phyloP scores from a whole-genome alignment of 2,329 filamentous ascomycete genomes.

The Talaromyces funiculosus region DNA sequence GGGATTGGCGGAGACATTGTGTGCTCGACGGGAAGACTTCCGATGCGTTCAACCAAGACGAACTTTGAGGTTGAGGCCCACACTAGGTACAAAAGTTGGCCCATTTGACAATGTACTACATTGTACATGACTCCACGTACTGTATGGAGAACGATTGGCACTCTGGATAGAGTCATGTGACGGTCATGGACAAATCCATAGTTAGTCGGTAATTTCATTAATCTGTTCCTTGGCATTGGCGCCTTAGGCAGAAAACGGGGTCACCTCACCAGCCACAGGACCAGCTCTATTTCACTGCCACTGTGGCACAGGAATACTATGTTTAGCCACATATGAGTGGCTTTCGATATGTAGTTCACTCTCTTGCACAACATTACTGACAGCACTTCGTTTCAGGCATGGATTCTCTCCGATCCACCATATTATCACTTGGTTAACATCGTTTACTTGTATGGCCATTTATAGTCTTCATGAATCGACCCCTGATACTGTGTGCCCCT shows the following conservation, averaged over 20 bases:
- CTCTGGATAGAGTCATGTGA: not conserved
- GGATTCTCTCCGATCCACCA: not conserved
- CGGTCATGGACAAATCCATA: too few relatives aligned
- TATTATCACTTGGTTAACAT: not conserved
- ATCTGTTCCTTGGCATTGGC: not conserved
- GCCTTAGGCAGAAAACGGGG: not conserved
- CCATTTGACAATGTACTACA: too few relatives aligned
- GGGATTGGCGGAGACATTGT: not conserved
- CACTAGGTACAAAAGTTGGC: too few relatives aligned
- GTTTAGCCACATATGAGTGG: not conserved
- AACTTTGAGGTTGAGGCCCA: not conserved
- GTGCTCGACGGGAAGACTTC: not conserved
- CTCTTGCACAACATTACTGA: not conserved
- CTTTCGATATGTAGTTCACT: not conserved
- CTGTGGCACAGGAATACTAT: not conserved
- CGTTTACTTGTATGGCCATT: not conserved
- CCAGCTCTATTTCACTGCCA: not conserved
- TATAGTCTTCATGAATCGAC: not conserved
- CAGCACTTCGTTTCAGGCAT: not conserved
- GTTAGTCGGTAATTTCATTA: too few relatives aligned
- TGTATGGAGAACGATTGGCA: not conserved
- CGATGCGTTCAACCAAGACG: not conserved
- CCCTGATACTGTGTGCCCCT: not conserved
- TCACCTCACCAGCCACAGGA: not conserved
- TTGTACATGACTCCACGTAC: too few relatives aligned